These are phyloP conservation scores for Ambrosia hybrid DNA, from an alignment of 140 eudicot species.

Conservation along the genomic window DNA sequence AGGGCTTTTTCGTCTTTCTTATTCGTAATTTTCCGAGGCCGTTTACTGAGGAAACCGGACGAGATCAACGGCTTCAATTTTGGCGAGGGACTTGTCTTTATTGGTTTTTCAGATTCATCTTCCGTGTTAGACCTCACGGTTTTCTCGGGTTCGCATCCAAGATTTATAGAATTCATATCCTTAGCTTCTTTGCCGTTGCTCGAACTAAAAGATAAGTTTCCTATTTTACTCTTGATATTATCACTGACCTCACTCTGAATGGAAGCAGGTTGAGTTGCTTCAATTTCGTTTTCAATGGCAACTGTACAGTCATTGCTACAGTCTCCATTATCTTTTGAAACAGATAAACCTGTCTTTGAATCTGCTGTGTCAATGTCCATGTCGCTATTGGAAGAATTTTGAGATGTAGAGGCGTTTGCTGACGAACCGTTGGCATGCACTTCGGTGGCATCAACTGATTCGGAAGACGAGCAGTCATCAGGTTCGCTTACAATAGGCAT, in stretches of 20 bases:
- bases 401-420: slow-evolving; percentile 25
- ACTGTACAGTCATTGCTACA: neutral
- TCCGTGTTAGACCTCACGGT: neutral
- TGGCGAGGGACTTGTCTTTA: slow-evolving; percentile 27
- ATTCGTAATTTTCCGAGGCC: slow-evolving; percentile 24
- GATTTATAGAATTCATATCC: slow-evolving; percentile 14
- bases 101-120: slow-evolving; percentile 20
- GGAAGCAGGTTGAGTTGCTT: slow-evolving; percentile 17
- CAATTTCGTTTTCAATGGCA: slow-evolving; percentile 17
- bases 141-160: slow-evolving; percentile 17
- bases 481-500: slow-evolving; percentile 24
- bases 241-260: slow-evolving; percentile 17
- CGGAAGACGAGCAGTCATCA: slow-evolving; percentile 29
- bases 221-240: neutral
- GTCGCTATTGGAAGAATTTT: slow-evolving; percentile 26
- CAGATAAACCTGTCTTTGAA: slow-evolving; percentile 28
- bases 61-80: slow-evolving; percentile 58
- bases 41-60: slow-evolving; percentile 56
- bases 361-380: slow-evolving; percentile 34
- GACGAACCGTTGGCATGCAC: slow-evolving; percentile 21
- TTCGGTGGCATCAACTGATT: slow-evolving; percentile 20
- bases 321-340: slow-evolving; percentile 29
- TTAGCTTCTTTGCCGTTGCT: slow-evolving; percentile 24
- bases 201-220: slow-evolving; percentile 17
- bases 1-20: slow-evolving; percentile 30